Evolutionary conservation across 108 stramenopile genomes (phyloP).

Genomic region (Cyclotella choctawhatcheeana): DNA sequence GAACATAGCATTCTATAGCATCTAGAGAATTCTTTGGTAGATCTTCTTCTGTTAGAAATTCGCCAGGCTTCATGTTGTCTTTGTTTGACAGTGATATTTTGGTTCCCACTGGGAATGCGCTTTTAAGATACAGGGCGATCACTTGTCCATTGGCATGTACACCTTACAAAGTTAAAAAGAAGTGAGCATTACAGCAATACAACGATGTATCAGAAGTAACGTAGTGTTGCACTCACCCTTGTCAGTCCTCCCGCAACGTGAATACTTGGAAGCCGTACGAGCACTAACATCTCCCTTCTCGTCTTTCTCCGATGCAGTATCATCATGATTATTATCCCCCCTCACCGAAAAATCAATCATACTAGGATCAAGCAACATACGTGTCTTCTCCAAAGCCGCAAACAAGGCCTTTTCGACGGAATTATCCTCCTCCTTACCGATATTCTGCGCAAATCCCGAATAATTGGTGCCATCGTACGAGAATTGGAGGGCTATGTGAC

Average conservation of each 20-base stretch:
- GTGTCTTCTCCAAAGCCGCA: conserved; percentile 75
- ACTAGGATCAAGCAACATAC: conserved; percentile 65
- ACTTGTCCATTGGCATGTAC: conserved; percentile 95
- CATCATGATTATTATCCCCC: background rate
- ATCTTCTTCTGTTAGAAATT: conserved; percentile 49
- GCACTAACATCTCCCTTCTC: conserved; percentile 6
- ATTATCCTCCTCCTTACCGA: conserved; percentile 67
- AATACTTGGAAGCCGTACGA: conserved; percentile 67
- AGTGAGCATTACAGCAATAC: background rate
- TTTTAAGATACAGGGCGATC: conserved; percentile 83
- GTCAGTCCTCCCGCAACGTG: conserved; percentile 97
- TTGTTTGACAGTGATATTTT: conserved; percentile 25
- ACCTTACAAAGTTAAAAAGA: background rate
- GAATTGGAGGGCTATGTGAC: conserved; percentile 90
- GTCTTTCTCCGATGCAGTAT: background rate
- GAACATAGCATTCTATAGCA: conserved; percentile 55
- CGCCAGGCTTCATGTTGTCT: no score
- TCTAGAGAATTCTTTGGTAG: conserved; percentile 74
- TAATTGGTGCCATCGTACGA: conserved; percentile 90
- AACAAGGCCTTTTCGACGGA: conserved; percentile 90
- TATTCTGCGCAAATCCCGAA: conserved; percentile 86
- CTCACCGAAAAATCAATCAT: conserved; percentile 1
- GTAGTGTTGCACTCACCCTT: conserved; percentile 60
- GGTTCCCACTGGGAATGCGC: conserved; percentile 66
- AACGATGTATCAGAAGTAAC: background rate